Evolutionary conservation across 805 yeast species (phyloP).

Genomic region (Starmerella sp.): DNA sequence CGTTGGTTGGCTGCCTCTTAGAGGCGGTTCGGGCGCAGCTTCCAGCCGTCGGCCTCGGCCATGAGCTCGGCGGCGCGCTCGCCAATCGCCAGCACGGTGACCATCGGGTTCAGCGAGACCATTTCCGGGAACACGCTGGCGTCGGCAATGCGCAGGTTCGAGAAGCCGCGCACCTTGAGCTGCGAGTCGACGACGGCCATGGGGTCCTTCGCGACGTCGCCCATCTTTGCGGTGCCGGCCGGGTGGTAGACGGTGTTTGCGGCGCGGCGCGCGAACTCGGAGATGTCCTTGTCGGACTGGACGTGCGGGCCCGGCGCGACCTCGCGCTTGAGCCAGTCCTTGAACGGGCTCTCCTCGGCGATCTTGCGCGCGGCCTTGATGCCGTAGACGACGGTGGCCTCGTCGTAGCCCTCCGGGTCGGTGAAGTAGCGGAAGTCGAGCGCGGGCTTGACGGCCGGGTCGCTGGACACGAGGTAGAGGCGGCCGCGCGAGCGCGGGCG

Average conservation of each 20-base stretch:
- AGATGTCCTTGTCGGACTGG: conserved; percentile 27
- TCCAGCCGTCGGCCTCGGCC: conserved; percentile 11
- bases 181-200: conserved; percentile 28
- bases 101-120: conserved; percentile 14
- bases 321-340: conserved; percentile 26
- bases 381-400: conserved; percentile 28
- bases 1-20: not conserved
- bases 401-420: conserved; percentile 27
- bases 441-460: conserved; percentile 16
- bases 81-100: conserved; percentile 14
- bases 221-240: conserved; percentile 27
- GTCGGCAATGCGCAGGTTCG: conserved; percentile 27
- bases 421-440: conserved; percentile 18
- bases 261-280: conserved; percentile 27
- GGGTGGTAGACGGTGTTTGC: conserved; percentile 31
- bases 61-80: conserved; percentile 15
- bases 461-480: conserved; percentile 9
- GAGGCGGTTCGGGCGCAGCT: not conserved
- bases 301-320: conserved; percentile 29
- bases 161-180: conserved; percentile 28
- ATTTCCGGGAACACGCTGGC: conserved; percentile 30
- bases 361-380: conserved; percentile 27
- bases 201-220: conserved; percentile 17
- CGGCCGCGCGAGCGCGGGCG: conserved; percentile 17
- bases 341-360: conserved; percentile 28